These are phyloP conservation scores for Phytopythium aichiense DNA, from an alignment of 352 stramenopile species.

Conservation along the genomic window DNA sequence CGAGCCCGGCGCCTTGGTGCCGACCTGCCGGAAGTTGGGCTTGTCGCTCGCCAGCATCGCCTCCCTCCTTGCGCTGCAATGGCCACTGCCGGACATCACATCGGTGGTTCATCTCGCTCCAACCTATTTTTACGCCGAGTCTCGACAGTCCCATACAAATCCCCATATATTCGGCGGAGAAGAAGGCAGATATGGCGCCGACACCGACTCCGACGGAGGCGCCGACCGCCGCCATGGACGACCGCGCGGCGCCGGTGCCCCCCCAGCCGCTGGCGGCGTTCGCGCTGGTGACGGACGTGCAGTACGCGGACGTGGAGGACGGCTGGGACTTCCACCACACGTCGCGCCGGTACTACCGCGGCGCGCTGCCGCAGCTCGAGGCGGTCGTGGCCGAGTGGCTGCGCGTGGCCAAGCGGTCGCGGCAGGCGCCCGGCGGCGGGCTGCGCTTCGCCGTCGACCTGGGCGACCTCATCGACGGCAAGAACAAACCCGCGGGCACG, in stretches of 20 bases:
- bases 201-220: not conserved
- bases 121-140: not conserved
- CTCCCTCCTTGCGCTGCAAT: not conserved
- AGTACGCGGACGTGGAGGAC: constrained; percentile 80
- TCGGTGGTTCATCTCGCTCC: too few species aligned
- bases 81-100: not conserved
- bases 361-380: constrained; percentile 49
- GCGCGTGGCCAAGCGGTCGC: constrained; percentile 12
- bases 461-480: constrained; percentile 79
- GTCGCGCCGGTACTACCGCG: constrained; percentile 66
- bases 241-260: constrained; percentile 3
- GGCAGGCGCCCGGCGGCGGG: constrained; percentile 10
- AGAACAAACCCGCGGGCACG: constrained; percentile 48
- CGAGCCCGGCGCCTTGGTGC: constrained; percentile 34
- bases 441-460: constrained; percentile 72
- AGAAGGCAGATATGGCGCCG: not conserved
- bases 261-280: constrained; percentile 43
- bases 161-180: not conserved
- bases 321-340: constrained; percentile 74
- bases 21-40: constrained; percentile 65
- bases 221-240: not conserved
- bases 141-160: not conserved
- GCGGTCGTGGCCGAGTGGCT: constrained; percentile 51
- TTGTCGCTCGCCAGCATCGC: constrained; percentile 9
- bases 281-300: constrained; percentile 70